Conservation (phyloP, 805 yeast species). For the Ogataea nakhonphanomensis region DNA sequence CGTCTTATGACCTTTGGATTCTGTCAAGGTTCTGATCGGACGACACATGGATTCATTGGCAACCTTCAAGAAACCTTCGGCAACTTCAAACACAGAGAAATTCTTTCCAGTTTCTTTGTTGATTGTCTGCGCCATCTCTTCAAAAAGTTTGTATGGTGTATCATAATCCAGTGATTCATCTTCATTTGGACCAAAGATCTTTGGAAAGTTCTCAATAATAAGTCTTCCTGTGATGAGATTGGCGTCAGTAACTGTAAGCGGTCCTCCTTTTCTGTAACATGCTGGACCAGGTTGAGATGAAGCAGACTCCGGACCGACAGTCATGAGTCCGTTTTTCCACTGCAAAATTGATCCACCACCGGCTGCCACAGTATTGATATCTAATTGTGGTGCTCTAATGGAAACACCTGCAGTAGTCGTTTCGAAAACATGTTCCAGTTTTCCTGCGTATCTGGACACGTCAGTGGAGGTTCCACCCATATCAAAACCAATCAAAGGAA, state of each 20-base stretch:
- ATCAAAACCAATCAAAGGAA: constrained; percentile 75
- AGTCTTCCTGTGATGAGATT: constrained; percentile 70
- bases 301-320: constrained; percentile 88
- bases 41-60: constrained; percentile 90
- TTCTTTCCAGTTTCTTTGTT: constrained; percentile 44
- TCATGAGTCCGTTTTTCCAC: constrained; percentile 69
- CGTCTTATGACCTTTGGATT: constrained; percentile 70
- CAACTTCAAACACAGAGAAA: constrained; percentile 63
- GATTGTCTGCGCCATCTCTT: constrained; percentile 50
- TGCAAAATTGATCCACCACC: constrained; percentile 74
- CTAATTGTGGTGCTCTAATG: constrained; percentile 78
- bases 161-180: constrained; percentile 62
- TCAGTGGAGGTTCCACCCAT: constrained; percentile 92
- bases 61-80: constrained; percentile 74
- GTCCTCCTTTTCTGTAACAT: constrained; percentile 81
- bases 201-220: constrained; percentile 71
- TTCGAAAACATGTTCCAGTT: constrained; percentile 73
- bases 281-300: constrained; percentile 90
- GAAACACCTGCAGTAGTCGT: constrained; percentile 78
- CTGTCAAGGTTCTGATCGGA: constrained; percentile 79
- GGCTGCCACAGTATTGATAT: constrained; percentile 79
- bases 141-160: constrained; percentile 47
- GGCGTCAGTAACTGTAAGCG: constrained; percentile 83
- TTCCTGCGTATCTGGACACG: constrained; percentile 64
- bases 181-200: constrained; percentile 79